These are phyloP conservation scores for Lolium perenne DNA, from an alignment of 176 grass and related monocot genomes.

Conservation along the genomic window DNA sequence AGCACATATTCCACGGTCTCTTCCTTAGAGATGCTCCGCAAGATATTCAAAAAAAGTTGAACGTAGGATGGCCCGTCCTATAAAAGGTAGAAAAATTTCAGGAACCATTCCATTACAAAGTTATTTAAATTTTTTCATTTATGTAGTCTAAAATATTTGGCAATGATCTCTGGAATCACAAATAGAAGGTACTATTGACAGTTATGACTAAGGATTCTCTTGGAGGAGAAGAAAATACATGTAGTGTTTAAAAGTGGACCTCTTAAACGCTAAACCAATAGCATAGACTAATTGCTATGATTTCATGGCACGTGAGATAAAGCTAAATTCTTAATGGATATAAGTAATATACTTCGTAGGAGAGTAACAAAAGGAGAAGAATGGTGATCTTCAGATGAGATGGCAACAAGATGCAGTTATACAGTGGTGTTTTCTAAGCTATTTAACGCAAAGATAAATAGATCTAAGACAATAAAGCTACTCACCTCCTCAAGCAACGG, in stretches of 20 bases:
- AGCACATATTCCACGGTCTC: constrained; percentile 96
- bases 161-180: constrained; percentile 7
- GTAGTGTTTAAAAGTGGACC: background rate
- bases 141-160: constrained; percentile 7
- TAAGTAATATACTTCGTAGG: background rate
- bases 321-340: constrained; percentile 4
- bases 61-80: constrained; percentile 88
- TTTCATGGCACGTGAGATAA: background rate
- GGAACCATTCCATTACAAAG: constrained; percentile 12
- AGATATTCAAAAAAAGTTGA: constrained; percentile 80
- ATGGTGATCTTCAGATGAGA: background rate
- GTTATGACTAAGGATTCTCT: background rate
- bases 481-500: constrained; percentile 89
- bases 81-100: constrained; percentile 37
- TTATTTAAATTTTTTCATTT: background rate
- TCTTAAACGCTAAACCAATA: background rate
- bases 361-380: background rate
- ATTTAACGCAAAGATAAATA: constrained; percentile 12
- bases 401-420: background rate
- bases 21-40: constrained; percentile 83
- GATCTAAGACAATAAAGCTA: constrained; percentile 11
- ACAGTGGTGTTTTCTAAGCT: background rate
- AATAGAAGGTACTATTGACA: background rate
- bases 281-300: background rate
- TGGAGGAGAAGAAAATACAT: background rate